Conservation (phyloP, 2,329 filamentous ascomycete genomes). For the Botrytis pseudocinerea region DNA sequence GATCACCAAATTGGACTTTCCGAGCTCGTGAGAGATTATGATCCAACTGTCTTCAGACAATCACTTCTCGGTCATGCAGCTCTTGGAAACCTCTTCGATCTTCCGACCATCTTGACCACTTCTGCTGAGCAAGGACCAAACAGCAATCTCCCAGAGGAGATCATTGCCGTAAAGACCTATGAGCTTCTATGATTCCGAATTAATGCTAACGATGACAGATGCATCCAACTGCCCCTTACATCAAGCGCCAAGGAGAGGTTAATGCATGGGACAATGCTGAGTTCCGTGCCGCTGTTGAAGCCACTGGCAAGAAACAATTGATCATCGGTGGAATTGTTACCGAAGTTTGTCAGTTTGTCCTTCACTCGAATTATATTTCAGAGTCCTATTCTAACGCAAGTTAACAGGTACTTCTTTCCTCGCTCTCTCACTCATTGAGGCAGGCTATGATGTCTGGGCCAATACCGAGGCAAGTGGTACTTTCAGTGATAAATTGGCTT, state of each 20-base stretch:
- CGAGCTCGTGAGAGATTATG: slow-evolving; percentile 63
- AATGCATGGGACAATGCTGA: slow-evolving; percentile 75
- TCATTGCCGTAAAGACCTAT: slow-evolving; percentile 47
- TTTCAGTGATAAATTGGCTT: slow-evolving; percentile 59
- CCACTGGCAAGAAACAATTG: slow-evolving; percentile 66
- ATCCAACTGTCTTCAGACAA: slow-evolving; percentile 63
- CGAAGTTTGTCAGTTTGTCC: slow-evolving; percentile 61
- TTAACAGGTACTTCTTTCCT: slow-evolving; percentile 65
- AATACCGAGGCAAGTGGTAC: slow-evolving; percentile 73
- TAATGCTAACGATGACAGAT: slow-evolving; percentile 37
- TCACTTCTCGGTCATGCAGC: slow-evolving; percentile 68
- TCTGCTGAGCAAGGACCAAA: slow-evolving; percentile 69
- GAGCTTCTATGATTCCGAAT: background rate
- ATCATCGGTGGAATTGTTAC: slow-evolving; percentile 73
- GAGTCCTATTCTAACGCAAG: background rate
- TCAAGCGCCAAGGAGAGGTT: slow-evolving; percentile 70
- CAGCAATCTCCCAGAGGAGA: slow-evolving; percentile 68
- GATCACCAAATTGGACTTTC: slow-evolving; percentile 62
- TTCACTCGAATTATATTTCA: no score
- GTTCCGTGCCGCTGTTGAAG: slow-evolving; percentile 64
- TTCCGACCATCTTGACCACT: slow-evolving; percentile 70
- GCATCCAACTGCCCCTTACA: slow-evolving; percentile 66
- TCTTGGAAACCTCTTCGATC: slow-evolving; percentile 63
- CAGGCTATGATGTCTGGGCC: slow-evolving; percentile 72
- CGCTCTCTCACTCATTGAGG: slow-evolving; percentile 68